A percentile compares a stretch with the other conserved stretches of the same genome.
Conservation (phyloP, 1,139 yeast genomes). For the Geotrichum candidum region DNA sequence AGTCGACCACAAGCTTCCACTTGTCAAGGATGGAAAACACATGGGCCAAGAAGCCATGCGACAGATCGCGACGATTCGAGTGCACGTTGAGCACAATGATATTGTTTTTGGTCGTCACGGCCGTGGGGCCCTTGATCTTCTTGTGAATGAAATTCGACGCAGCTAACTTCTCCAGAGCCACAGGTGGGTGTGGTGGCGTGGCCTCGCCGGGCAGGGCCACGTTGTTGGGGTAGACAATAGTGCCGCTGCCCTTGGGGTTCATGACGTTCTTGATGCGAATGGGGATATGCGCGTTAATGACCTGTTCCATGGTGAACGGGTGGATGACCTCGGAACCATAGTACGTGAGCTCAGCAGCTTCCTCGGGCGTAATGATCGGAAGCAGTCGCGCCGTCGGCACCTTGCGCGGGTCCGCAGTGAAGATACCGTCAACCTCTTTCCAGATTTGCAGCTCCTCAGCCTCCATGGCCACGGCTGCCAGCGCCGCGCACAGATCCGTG, state of each 20-base stretch:
- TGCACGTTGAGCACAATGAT: slow-evolving; percentile 90
- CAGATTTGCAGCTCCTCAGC: slow-evolving; percentile 96
- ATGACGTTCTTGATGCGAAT: slow-evolving; percentile 93
- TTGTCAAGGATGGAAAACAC: slow-evolving; percentile 82
- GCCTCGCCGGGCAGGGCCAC: neutral
- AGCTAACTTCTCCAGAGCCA: neutral
- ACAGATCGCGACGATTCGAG: slow-evolving; percentile 84
- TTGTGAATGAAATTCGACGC: slow-evolving; percentile 21
- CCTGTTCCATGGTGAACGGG: slow-evolving; percentile 99
- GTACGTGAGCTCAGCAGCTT: slow-evolving; percentile 95
- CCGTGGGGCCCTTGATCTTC: slow-evolving; percentile 78
- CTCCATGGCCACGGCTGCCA: slow-evolving; percentile 83
- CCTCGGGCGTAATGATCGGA: slow-evolving; percentile 91
- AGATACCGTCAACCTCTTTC: slow-evolving; percentile 98
- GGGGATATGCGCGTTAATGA: slow-evolving; percentile 90
- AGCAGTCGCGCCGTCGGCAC: slow-evolving; percentile 84
- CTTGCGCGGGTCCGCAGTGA: slow-evolving; percentile 96
- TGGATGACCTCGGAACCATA: slow-evolving; percentile 97
- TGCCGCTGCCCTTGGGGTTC: slow-evolving; percentile 86
- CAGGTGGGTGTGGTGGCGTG: neutral
- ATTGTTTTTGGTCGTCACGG: slow-evolving; percentile 90
- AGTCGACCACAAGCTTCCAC: slow-evolving; percentile 82
- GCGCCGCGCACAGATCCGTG: slow-evolving; percentile 95
- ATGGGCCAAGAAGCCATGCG: slow-evolving; percentile 91
- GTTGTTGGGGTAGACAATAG: slow-evolving; percentile 80